Evolutionary conservation across 2,329 filamentous ascomycete genomes (phyloP).

Genomic region (Trichophyton simii): DNA sequence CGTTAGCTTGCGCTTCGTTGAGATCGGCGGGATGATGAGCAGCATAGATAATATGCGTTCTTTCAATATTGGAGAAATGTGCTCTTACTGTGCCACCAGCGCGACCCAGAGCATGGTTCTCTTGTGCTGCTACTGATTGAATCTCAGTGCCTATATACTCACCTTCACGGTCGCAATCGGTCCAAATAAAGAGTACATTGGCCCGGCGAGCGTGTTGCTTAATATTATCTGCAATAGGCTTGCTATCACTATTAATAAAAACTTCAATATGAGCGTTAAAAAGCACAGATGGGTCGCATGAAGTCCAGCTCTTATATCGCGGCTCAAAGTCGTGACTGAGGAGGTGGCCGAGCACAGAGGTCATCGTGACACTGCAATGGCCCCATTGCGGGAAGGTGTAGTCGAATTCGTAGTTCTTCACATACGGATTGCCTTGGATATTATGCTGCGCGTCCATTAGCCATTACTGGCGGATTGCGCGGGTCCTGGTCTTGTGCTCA

Average conservation of each 20-base stretch:
- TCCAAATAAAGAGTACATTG: conserved; percentile 5
- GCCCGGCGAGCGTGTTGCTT: conserved; percentile 5
- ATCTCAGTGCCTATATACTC: conserved; percentile 4
- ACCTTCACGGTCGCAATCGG: conserved; percentile 4
- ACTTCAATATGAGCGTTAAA: conserved; percentile 4
- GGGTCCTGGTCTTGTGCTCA: neutral
- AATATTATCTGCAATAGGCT: conserved; percentile 3
- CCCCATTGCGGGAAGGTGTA: conserved; percentile 4
- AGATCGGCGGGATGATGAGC: conserved; percentile 5
- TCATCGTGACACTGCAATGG: conserved; percentile 4
- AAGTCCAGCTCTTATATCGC: conserved; percentile 5
- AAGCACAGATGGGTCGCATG: conserved; percentile 6
- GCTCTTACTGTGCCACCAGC: conserved; percentile 7
- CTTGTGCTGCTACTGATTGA: conserved; percentile 2
- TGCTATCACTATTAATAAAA: neutral
- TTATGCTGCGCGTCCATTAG: conserved; percentile 4
- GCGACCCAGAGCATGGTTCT: conserved; percentile 4
- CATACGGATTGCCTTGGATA: conserved; percentile 5
- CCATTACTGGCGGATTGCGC: neutral
- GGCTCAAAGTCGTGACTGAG: conserved; percentile 4
- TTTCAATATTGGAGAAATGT: conserved; percentile 4
- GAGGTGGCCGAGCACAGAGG: conserved; percentile 6
- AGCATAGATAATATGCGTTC: conserved; percentile 5
- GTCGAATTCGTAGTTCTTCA: conserved; percentile 6
- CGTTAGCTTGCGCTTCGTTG: conserved; percentile 6